Conservation (phyloP, 768 basidiomycete genomes). For the Naganishia vaughanmartiniae region DNA sequence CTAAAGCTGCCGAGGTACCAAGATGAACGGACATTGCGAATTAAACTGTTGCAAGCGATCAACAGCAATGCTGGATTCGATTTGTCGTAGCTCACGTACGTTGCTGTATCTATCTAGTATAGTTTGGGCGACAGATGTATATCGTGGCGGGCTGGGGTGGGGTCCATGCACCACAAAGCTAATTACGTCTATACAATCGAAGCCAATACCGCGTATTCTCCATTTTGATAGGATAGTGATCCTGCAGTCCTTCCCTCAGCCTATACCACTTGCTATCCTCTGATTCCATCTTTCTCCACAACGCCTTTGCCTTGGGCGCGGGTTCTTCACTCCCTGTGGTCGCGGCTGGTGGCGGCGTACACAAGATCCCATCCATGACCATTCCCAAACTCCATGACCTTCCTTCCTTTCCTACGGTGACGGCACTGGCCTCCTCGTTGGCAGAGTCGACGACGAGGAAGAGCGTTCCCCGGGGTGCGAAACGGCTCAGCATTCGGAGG, state of each 20-base stretch:
- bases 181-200: conserved; percentile 42
- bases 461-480: conserved; percentile 35
- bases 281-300: conserved; percentile 39
- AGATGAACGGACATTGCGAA: conserved; percentile 63
- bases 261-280: conserved; percentile 48
- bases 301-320: not conserved
- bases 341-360: conserved; percentile 18
- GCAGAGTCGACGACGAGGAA: conserved; percentile 49
- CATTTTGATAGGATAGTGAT: conserved; percentile 46
- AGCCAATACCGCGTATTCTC: conserved; percentile 52
- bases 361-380: conserved; percentile 31
- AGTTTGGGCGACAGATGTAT: not conserved
- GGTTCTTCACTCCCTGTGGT: conserved; percentile 1
- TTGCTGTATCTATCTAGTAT: not conserved
- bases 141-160: not conserved
- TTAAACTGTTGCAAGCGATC: conserved; percentile 82
- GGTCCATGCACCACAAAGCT: not conserved
- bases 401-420: conserved; percentile 39
- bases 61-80: conserved; percentile 88
- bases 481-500: conserved; percentile 34
- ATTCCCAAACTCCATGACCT: conserved; percentile 38
- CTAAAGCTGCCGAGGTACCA: conserved; percentile 72
- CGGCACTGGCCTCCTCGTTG: conserved; percentile 32
- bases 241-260: conserved; percentile 40
- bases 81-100: conserved; percentile 62